Base-by-base conservation (phyloP, 2,329 filamentous ascomycete species). In the Penicillium janthinellum region DNA sequence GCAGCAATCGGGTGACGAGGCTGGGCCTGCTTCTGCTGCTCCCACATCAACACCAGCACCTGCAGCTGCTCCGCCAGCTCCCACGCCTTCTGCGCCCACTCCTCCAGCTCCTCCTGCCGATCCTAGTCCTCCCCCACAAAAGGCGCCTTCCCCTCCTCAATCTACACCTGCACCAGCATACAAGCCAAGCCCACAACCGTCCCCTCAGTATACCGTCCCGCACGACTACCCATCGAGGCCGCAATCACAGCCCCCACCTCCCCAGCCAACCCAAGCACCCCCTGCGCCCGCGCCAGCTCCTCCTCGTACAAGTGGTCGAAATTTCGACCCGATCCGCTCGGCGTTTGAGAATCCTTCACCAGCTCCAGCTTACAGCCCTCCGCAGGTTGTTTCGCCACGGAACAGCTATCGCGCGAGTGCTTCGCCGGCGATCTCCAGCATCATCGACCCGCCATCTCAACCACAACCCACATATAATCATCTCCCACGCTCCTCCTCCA, bases 381-480 rank as follows among this genome's bases (percentile, higher is more conserved):
- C 81, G 20, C 73, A 78, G n/a, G 77, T 79, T 57, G 78, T 80
- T 7, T 81, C 79, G 14, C 75, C 73, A 77, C 84, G 75, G 71
- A 82, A 64, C 78, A 67, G 70, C 20, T 78, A 90, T 75, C 86
- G 90, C 56, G 90, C 91, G n/a, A 94, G 90, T 72, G 90, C 90
- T 41, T 97, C 94, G 4, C 93, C 94, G 1, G 94, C 94, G 2
- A 96, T 97, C 67, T 89, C 92, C 5, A 96, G 91, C 76, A 84
- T 97, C 58, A 91, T 97, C 53, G 92, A 96, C 67, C 90, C 89
- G 71, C 75, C 67, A 62, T 67, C 74, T 35, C 71, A 73, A 70
- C 72, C 53, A 22, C 49, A 73, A 38, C 63, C 67, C 2, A 53
- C 71, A n/a, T 73, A 74, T 57, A 63, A 70, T 31, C 58, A 63